A percentile compares a stretch with the other conserved stretches of the same genome.
phyloP scores from a whole-genome alignment of 768 basidiomycete species.

The Guyanaporus albipodus region DNA sequence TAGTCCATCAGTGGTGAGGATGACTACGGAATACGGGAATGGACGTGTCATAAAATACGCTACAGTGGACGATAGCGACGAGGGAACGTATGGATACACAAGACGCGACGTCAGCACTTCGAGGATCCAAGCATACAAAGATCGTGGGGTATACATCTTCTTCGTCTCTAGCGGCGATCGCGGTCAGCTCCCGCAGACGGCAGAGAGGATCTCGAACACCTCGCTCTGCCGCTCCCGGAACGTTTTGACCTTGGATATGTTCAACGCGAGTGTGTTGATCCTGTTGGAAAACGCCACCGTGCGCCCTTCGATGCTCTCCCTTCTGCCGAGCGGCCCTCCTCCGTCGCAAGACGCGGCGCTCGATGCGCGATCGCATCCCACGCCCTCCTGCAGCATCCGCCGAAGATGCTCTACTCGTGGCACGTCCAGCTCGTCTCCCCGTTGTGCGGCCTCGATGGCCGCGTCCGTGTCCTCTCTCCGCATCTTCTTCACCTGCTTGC shows the following conservation, averaged over 20 bases:
- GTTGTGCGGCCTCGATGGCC: constrained; percentile 41
- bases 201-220: constrained; percentile 56
- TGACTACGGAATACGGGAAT: too few relatives aligned
- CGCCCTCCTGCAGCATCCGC: constrained; percentile 55
- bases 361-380: constrained; percentile 36
- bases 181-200: constrained; percentile 18
- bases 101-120: too few relatives aligned
- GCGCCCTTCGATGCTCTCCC: constrained; percentile 56
- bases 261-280: constrained; percentile 69
- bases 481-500: constrained; percentile 44
- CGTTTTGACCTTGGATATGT: constrained; percentile 63
- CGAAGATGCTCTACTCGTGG: constrained; percentile 59
- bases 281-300: constrained; percentile 73
- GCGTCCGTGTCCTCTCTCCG: constrained; percentile 49
- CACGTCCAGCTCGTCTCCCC: constrained; percentile 32
- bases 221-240: constrained; percentile 69
- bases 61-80: too few relatives aligned
- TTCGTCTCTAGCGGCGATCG: not conserved
- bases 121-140: not conserved
- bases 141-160: not conserved
- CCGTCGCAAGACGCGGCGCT: not conserved
- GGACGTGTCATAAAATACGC: too few relatives aligned
- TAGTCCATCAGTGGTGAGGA: too few relatives aligned
- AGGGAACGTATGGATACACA: too few relatives aligned
- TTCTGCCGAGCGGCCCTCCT: constrained; percentile 26